These are phyloP conservation scores for Imleria badia DNA, from an alignment of 768 basidiomycete genomes.

Conservation along the genomic window DNA sequence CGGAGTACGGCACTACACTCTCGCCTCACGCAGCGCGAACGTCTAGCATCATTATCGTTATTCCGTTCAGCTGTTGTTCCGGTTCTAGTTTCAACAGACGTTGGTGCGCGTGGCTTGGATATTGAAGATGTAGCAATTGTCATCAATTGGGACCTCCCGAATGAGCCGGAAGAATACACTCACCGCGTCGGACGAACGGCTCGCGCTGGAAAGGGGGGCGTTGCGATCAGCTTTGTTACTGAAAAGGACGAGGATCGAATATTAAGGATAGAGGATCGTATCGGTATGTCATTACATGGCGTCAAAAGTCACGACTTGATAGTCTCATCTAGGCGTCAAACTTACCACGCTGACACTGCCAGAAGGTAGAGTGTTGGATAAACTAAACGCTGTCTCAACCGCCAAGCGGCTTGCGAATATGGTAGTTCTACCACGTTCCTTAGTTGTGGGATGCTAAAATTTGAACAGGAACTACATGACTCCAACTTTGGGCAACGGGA, in stretches of 20 bases:
- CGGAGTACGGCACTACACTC: slow-evolving; percentile 91
- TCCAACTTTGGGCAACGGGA: slow-evolving; percentile 89
- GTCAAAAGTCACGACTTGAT: neutral
- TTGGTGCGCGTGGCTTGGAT: slow-evolving; percentile 92
- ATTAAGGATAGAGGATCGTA: slow-evolving; percentile 78
- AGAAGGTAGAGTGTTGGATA: slow-evolving; percentile 80
- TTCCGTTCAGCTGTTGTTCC: slow-evolving; percentile 88
- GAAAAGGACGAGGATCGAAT: slow-evolving; percentile 89
- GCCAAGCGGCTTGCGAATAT: slow-evolving; percentile 93
- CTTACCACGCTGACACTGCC: slow-evolving; percentile 73
- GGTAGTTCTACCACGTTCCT: slow-evolving; percentile 44
- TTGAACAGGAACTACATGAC: slow-evolving; percentile 75
- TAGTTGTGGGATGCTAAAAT: slow-evolving; percentile 1
- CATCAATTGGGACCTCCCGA: slow-evolving; percentile 95
- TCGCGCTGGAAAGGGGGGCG: slow-evolving; percentile 83
- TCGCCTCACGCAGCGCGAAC: slow-evolving; percentile 87
- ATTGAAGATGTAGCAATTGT: slow-evolving; percentile 96
- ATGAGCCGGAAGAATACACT: slow-evolving; percentile 89
- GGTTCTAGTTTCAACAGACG: slow-evolving; percentile 92
- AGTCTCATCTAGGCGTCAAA: slow-evolving; percentile 54
- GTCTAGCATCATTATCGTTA: slow-evolving; percentile 77
- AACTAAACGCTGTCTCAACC: slow-evolving; percentile 84
- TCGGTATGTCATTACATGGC: slow-evolving; percentile 54
- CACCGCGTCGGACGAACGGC: slow-evolving; percentile 95
- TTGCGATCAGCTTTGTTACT: slow-evolving; percentile 93